Conservation (phyloP, 1,139 yeast species). For the Geotrichum reessii region DNA sequence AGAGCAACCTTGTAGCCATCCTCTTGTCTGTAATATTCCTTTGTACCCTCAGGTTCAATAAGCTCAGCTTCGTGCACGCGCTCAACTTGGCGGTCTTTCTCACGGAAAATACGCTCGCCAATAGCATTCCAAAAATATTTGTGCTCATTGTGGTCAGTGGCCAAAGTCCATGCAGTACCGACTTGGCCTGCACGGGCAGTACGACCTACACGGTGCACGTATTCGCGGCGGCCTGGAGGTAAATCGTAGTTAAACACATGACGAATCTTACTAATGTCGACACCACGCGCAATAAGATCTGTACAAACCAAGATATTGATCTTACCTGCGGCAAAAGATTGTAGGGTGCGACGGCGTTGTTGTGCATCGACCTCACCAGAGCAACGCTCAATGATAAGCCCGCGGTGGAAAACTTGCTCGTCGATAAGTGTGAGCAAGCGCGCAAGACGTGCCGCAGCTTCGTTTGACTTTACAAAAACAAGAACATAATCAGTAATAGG, state of each 20-base stretch:
- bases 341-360: slow-evolving; percentile 40
- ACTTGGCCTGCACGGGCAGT: slow-evolving; percentile 84
- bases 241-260: slow-evolving; percentile 85
- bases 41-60: slow-evolving; percentile 15
- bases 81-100: slow-evolving; percentile 9
- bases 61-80: slow-evolving; percentile 8
- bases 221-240: slow-evolving; percentile 84
- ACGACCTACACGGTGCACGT: slow-evolving; percentile 93
- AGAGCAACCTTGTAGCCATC: slow-evolving; percentile 43
- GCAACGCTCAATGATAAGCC: slow-evolving; percentile 30
- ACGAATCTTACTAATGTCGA: slow-evolving; percentile 66
- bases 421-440: slow-evolving; percentile 51
- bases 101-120: slow-evolving; percentile 16
- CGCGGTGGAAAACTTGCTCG: slow-evolving; percentile 24
- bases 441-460: slow-evolving; percentile 71
- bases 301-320: slow-evolving; percentile 70
- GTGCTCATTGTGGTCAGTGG: slow-evolving; percentile 70
- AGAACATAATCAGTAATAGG: slow-evolving; percentile 38
- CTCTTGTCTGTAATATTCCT: slow-evolving; percentile 25
- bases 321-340: slow-evolving; percentile 49
- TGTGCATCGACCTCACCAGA: slow-evolving; percentile 37
- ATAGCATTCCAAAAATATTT: slow-evolving; percentile 49
- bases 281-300: slow-evolving; percentile 91
- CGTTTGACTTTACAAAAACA: slow-evolving; percentile 82
- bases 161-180: slow-evolving; percentile 69